phyloP scores from a whole-genome alignment of 805 yeast genomes.

The Yamadazyma tumulicola region DNA sequence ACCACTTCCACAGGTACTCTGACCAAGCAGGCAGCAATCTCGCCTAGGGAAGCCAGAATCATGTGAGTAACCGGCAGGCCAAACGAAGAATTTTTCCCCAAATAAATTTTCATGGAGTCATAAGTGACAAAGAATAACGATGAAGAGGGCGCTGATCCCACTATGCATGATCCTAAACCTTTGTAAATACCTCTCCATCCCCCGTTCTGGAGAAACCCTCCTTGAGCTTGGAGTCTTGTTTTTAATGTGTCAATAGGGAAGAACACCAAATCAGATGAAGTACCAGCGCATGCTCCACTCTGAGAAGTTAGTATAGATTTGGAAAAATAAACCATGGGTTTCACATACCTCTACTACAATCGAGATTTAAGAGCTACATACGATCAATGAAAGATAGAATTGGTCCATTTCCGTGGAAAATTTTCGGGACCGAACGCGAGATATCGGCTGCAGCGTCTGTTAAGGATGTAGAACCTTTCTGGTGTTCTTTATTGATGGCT shows the following conservation, averaged over 20 bases:
- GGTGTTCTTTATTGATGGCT: too few species aligned
- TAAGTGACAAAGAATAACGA: constrained; percentile 62
- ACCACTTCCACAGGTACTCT: constrained; percentile 97
- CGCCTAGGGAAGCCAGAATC: constrained; percentile 87
- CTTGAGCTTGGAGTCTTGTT: constrained; percentile 91
- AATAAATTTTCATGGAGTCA: constrained; percentile 59
- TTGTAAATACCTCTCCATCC: constrained; percentile 89
- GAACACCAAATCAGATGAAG: constrained; percentile 89
- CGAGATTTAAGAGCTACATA: constrained; percentile 5
- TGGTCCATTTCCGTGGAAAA: constrained; percentile 16
- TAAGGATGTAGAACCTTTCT: too few species aligned
- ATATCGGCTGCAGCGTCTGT: too few species aligned
- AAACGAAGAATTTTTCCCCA: not conserved
- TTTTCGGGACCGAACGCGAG: too few species aligned
- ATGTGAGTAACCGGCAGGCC: constrained; percentile 58
- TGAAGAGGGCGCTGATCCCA: constrained; percentile 86
- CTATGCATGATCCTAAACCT: constrained; percentile 90
- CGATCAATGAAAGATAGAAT: constrained; percentile 12
- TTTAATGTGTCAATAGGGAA: constrained; percentile 96
- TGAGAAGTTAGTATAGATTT: constrained; percentile 5
- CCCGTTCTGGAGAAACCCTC: constrained; percentile 90
- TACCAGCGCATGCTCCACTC: constrained; percentile 95
- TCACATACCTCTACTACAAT: not conserved
- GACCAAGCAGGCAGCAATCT: constrained; percentile 86
- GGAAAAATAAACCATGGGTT: not conserved